Conservation (phyloP, 306 rosid species). For the Rosa rugosa region DNA sequence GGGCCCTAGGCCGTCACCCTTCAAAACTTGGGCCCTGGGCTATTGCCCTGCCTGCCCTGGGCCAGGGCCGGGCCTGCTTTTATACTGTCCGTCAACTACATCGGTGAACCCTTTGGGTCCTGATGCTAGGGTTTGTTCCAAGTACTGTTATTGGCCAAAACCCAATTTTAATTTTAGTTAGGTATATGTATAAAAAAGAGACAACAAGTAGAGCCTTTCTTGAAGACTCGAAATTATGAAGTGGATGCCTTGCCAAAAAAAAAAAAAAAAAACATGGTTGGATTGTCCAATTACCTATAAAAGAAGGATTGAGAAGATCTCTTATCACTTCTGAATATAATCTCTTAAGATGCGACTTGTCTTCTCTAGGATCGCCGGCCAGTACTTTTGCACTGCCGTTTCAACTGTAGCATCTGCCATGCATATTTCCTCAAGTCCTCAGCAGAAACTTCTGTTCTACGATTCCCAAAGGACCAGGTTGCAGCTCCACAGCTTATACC, state of each 20-base stretch:
- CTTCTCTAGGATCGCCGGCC: conserved; percentile 48
- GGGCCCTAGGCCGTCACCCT: no score
- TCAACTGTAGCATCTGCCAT: conserved; percentile 56
- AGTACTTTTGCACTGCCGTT: conserved; percentile 59
- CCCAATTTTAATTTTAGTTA: no score
- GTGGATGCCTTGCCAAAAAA: not conserved
- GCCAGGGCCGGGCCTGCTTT: no score
- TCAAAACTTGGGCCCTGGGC: no score
- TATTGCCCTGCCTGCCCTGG: no score
- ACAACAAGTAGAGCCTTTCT: not conserved
- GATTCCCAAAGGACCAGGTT: conserved; percentile 92
- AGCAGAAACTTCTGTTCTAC: conserved; percentile 76
- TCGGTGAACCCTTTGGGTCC: not conserved
- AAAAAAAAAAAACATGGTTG: no score
- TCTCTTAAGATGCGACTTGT: conserved; percentile 29
- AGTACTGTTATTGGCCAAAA: no score
- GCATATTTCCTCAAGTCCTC: conserved; percentile 43
- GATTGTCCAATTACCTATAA: not conserved
- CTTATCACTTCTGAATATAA: conserved; percentile 42
- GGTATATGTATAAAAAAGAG: not conserved
- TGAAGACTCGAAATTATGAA: not conserved
- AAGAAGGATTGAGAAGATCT: not conserved
- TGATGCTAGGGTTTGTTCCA: no score
- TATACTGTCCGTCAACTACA: no score
- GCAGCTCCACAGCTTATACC: conserved; percentile 75